These are phyloP conservation scores for Calocybe gambosa DNA, from an alignment of 1,284 basidiomycete genomes.

Conservation along the genomic window DNA sequence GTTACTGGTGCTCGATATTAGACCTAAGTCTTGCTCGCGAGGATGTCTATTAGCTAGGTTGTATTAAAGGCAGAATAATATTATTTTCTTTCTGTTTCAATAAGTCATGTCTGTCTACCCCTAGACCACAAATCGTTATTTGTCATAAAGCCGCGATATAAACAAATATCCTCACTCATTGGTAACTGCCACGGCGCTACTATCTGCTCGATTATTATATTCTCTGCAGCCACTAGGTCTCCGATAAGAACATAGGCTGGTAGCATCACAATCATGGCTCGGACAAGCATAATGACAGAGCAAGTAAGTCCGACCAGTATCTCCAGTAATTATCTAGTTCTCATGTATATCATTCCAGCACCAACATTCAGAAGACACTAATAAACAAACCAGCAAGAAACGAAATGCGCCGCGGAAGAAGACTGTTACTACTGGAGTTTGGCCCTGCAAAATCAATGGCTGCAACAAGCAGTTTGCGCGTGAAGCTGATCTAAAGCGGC, in stretches of 20 bases:
- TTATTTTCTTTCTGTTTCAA: slow-evolving; percentile 1
- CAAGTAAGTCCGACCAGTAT: slow-evolving; percentile 16
- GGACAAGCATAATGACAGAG: slow-evolving; percentile 13
- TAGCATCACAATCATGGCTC: slow-evolving; percentile 7
- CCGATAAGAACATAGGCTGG: slow-evolving; percentile 4
- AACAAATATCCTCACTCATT: slow-evolving; percentile 8
- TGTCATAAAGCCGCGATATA: slow-evolving; percentile 9
- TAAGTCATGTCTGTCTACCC: not conserved
- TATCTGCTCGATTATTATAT: slow-evolving; percentile 5
- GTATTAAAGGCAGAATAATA: slow-evolving; percentile 11
- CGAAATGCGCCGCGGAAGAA: slow-evolving; percentile 38
- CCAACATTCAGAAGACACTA: slow-evolving; percentile 35
- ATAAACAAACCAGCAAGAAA: slow-evolving; percentile 42
- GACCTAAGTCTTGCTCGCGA: slow-evolving; percentile 13
- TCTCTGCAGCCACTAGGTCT: slow-evolving; percentile 6
- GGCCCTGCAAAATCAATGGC: slow-evolving; percentile 73
- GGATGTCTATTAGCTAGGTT: slow-evolving; percentile 14
- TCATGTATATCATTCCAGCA: slow-evolving; percentile 8
- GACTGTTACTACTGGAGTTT: slow-evolving; percentile 43
- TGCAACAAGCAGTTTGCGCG: slow-evolving; percentile 73
- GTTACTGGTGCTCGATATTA: slow-evolving; percentile 14
- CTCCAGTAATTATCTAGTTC: not conserved
- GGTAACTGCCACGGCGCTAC: slow-evolving; percentile 6
- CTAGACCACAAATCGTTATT: slow-evolving; percentile 3
- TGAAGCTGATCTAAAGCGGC: slow-evolving; percentile 71